A percentile compares a stretch with the other conserved stretches of the same genome.
phyloP scores from a whole-genome alignment of 164 flowering plant species.

The Buxus sempervirens region DNA sequence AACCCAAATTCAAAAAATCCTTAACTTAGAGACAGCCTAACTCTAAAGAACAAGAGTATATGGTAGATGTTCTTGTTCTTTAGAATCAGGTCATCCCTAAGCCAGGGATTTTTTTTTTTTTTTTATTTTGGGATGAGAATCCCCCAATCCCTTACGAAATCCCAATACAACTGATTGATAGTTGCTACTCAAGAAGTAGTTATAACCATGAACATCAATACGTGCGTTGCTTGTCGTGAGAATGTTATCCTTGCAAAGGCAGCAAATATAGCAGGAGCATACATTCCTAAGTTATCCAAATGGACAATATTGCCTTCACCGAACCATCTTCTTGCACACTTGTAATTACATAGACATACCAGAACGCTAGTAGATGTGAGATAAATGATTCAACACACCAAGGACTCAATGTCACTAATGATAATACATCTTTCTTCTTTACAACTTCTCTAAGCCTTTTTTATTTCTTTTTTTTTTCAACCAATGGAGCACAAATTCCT shows the following conservation, averaged over 20 bases:
- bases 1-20: conserved; percentile 61
- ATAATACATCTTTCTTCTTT: no score
- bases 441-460: no score
- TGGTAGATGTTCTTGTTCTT: conserved; percentile 76
- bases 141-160: conserved; percentile 95
- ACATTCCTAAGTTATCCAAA: conserved; percentile 92
- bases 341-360: neutral
- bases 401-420: no score
- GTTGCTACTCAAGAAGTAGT: conserved; percentile 73
- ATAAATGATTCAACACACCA: no score
- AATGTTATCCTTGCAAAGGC: conserved; percentile 86
- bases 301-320: conserved; percentile 63
- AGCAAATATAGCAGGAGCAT: conserved; percentile 96
- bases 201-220: conserved; percentile 58
- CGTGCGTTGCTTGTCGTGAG: conserved; percentile 38
- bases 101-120: conserved; percentile 71
- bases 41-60: conserved; percentile 67
- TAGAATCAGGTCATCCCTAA: conserved; percentile 78
- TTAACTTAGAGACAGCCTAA: conserved; percentile 81
- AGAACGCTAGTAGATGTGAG: neutral
- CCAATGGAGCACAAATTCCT: no score
- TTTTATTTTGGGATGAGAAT: conserved; percentile 61
- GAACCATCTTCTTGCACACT: conserved; percentile 97
- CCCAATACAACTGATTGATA: conserved; percentile 93
- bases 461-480: no score